These are phyloP conservation scores for Boletus fagicola DNA, from an alignment of 768 basidiomycete genomes.

Conservation along the genomic window DNA sequence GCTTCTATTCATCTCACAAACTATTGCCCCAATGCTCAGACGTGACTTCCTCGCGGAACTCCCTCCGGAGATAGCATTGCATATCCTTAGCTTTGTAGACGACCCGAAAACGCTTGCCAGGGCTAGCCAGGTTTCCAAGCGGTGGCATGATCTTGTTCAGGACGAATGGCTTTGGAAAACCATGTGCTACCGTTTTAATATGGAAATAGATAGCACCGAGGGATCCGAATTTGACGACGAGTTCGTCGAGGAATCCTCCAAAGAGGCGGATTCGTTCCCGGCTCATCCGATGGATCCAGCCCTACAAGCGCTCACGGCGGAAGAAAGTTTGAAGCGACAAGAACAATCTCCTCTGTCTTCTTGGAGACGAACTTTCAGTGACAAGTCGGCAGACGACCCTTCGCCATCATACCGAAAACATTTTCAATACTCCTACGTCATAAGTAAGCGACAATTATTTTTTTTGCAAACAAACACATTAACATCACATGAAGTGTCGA, in stretches of 20 bases:
- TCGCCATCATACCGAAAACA: constrained; percentile 56
- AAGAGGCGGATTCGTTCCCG: constrained; percentile 35
- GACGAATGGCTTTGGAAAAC: constrained; percentile 82
- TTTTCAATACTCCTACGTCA: constrained; percentile 72
- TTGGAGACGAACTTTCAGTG: constrained; percentile 21
- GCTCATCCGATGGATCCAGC: constrained; percentile 41
- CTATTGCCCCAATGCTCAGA: constrained; percentile 62
- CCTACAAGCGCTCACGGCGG: constrained; percentile 38
- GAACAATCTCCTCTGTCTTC: constrained; percentile 25
- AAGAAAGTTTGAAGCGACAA: constrained; percentile 30
- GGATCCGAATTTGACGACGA: constrained; percentile 31
- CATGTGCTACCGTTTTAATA: constrained; percentile 65
- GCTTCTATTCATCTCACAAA: constrained; percentile 62
- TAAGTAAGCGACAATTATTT: constrained; percentile 45
- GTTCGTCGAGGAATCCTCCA: constrained; percentile 31
- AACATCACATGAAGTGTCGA: constrained; percentile 51
- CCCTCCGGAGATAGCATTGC: constrained; percentile 69
- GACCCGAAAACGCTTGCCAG: constrained; percentile 70
- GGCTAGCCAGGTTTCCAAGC: constrained; percentile 64
- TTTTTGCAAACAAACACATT: neutral
- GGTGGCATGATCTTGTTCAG: constrained; percentile 66
- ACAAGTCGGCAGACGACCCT: constrained; percentile 1
- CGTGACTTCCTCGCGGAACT: constrained; percentile 58
- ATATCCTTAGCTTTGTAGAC: constrained; percentile 75
- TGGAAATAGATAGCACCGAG: constrained; percentile 16